Conservation (phyloP, 2,329 filamentous ascomycete genomes). For the Lizonia empirigonia region DNA sequence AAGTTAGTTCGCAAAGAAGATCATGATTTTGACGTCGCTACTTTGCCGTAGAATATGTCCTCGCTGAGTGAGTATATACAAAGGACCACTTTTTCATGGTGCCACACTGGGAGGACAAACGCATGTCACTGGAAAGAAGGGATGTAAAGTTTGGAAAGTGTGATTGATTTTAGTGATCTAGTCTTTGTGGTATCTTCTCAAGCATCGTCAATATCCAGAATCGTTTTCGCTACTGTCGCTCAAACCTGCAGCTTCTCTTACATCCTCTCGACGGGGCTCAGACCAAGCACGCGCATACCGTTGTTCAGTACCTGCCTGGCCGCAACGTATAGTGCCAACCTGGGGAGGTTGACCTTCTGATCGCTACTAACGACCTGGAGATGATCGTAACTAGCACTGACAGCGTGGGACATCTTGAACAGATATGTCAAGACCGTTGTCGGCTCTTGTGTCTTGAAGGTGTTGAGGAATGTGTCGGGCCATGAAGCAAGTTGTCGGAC, state of each 20-base stretch:
- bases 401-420: constrained; percentile 83
- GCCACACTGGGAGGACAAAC: too few relatives aligned
- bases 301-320: constrained; percentile 78
- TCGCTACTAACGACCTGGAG: constrained; percentile 83
- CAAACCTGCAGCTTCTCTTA: too few relatives aligned
- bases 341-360: constrained; percentile 69
- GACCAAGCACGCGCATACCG: constrained; percentile 80
- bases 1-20: too few relatives aligned
- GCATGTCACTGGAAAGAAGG: too few relatives aligned
- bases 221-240: neutral
- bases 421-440: constrained; percentile 72
- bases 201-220: neutral
- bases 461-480: constrained; percentile 84
- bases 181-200: constrained; percentile 6
- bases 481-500: constrained; percentile 80
- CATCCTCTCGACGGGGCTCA: constrained; percentile 74
- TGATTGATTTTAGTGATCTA: constrained; percentile 1
- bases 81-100: too few relatives aligned
- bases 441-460: constrained; percentile 80
- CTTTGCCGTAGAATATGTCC: too few relatives aligned
- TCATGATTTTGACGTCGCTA: too few relatives aligned
- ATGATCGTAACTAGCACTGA: constrained; percentile 82
- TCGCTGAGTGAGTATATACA: too few relatives aligned
- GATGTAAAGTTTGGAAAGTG: too few relatives aligned
- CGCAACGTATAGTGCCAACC: constrained; percentile 72